Evolutionary conservation across 148 eudicot genomes (phyloP).

Genomic region (Arbutus unedo): DNA sequence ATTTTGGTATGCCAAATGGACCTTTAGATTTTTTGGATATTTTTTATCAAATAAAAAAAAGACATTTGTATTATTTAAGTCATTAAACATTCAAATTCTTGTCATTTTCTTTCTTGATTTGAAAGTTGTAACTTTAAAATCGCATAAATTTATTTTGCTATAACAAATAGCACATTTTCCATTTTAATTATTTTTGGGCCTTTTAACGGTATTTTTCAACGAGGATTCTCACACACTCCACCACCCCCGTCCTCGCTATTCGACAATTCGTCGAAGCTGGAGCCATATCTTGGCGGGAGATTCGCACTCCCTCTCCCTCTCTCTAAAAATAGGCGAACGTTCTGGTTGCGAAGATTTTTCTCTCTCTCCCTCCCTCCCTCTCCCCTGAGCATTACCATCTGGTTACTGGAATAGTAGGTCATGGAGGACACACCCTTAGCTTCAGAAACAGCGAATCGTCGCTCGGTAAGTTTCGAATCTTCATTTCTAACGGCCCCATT

Average conservation of each 20-base stretch:
- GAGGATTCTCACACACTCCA: neutral
- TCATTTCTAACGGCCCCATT: neutral
- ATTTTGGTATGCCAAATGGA: too few species aligned
- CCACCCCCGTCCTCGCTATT: neutral
- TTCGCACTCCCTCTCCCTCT: neutral
- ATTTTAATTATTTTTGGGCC: too few species aligned
- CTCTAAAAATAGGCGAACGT: neutral
- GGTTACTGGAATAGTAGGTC: neutral
- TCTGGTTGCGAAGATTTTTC: neutral
- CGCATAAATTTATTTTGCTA: too few species aligned
- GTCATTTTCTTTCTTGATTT: too few species aligned
- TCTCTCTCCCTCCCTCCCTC: neutral
- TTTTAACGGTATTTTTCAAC: too few species aligned
- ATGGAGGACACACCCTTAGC: conserved; percentile 51
- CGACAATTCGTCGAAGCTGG: neutral
- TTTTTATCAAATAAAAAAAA: too few species aligned
- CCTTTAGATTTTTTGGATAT: too few species aligned
- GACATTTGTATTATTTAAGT: too few species aligned
- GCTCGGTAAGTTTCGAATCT: conserved; percentile 39
- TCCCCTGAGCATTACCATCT: neutral
- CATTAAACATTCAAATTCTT: too few species aligned
- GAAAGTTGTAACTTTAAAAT: too few species aligned
- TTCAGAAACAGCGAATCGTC: conserved; percentile 51
- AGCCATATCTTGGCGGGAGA: neutral
- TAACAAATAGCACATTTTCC: too few species aligned